Conservation (phyloP, 257 asterid genomes). For the Mentha longifolia region DNA sequence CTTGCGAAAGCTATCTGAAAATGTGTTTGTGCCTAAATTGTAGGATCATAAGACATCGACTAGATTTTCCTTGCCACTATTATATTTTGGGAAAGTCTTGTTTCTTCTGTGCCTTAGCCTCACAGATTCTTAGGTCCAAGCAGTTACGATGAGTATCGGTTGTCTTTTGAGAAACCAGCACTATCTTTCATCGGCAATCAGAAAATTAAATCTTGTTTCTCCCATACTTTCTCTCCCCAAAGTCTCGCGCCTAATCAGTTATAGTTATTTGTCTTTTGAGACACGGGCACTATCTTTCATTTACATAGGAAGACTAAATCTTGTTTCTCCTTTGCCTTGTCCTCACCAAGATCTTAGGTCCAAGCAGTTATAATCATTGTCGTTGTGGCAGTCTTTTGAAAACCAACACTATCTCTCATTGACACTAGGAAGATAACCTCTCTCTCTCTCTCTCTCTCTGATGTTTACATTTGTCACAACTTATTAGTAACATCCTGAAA, state of each 20-base stretch:
- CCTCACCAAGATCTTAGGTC: background rate
- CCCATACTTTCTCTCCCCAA: no score
- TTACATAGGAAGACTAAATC: background rate
- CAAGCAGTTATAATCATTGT: background rate
- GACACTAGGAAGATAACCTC: background rate
- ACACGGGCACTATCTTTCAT: background rate
- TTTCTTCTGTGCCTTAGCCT: background rate
- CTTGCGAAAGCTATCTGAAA: background rate
- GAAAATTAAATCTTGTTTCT: background rate
- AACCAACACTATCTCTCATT: background rate
- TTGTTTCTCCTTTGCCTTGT: background rate
- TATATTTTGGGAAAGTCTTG: background rate
- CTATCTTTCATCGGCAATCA: no score
- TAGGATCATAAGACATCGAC: no score
- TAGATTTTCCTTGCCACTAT: background rate
- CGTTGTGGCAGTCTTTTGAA: no score
- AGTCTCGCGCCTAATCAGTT: background rate
- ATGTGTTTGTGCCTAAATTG: background rate
- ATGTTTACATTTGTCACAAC: no score
- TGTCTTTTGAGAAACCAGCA: no score
- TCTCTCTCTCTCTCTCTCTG: background rate
- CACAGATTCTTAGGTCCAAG: background rate
- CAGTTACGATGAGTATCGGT: background rate
- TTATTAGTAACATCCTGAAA: background rate
- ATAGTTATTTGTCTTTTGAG: background rate